Evolutionary conservation across 2,329 filamentous ascomycete species (phyloP), one percentile per base, ranked within the genome.

Genomic region (Sporothrix inflata): DNA sequence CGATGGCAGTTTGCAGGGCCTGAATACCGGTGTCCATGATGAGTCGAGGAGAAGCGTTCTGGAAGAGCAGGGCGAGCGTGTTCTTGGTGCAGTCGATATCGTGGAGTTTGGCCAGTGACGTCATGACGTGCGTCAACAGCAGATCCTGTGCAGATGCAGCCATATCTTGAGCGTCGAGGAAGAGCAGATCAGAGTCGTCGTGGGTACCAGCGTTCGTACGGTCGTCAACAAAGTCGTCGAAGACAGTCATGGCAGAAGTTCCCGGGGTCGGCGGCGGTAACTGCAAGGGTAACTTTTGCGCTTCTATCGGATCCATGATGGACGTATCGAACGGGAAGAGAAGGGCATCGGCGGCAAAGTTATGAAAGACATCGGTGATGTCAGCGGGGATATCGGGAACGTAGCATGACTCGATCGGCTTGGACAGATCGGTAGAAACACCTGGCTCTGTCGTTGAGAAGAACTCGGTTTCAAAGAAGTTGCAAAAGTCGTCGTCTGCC

Each of bases 141-240:
- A 83, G 77, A 68, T 84, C 83, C 82, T 83, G 86, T 3, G 81
- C 81, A 8, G 83, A 80, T 5, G 75, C 77, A n/a, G 86, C 79
- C 3, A 88, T 77, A 2, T 81, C 78, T 74, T 71, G 72, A n/a
- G 72, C 42, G 24, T 57, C 42, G 11, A 42, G n/a, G 45, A 69
- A 40, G 3, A 68, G n/a, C 6, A 61, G n/a, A 49, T 49, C 34
- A 1, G 38, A n/a, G 14, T 70, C 66, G 40, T 47, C 4, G 16
- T 65, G 67, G 16, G 38, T 21, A 27, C 21, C 38, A 67, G 61
- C 16, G 42, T 24, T 61, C 2, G 60, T 27, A 65, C 40, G 38
- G 42, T 34, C 38, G 65, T 51, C 65, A 67, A 24, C 45, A 38
- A 67, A 11, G 30, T 53, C 65, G 27, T 67, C 45, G 21, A 34